Evolutionary conservation across 805 yeast species (phyloP).

Genomic region (Candida arabinofermentans): DNA sequence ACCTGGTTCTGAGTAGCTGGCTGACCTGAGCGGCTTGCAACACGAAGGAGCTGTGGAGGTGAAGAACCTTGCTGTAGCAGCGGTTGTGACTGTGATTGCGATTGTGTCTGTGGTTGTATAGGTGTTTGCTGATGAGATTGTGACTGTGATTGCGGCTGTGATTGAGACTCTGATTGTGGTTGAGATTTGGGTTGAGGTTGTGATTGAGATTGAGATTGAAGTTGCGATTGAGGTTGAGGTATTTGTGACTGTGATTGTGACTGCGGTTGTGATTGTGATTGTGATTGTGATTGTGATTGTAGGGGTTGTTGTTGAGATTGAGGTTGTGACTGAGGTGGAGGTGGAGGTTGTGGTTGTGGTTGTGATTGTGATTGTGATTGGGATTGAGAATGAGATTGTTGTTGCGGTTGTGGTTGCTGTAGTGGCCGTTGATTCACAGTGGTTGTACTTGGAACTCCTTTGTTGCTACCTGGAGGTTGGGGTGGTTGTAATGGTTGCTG

Average conservation of each 20-base stretch:
- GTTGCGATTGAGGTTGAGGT: slow-evolving; percentile 9
- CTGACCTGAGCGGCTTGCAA: neutral
- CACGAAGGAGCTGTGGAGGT: slow-evolving; percentile 3
- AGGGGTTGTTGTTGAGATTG: neutral
- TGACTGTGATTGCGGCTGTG: slow-evolving; percentile 4
- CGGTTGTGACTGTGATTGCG: slow-evolving; percentile 17
- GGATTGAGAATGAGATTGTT: slow-evolving; percentile 7
- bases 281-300: neutral
- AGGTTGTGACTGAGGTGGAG: slow-evolving; percentile 4
- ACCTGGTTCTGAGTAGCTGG: slow-evolving; percentile 1
- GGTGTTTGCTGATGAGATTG: too few relatives aligned
- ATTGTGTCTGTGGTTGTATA: neutral
- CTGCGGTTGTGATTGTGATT: neutral
- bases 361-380: slow-evolving; percentile 12
- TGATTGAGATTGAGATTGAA: slow-evolving; percentile 7
- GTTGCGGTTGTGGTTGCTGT: slow-evolving; percentile 8
- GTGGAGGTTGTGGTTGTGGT: slow-evolving; percentile 16
- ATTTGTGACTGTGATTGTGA: slow-evolving; percentile 17
- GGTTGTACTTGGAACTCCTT: neutral
- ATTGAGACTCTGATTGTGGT: slow-evolving; percentile 16
- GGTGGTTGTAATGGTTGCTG: slow-evolving; percentile 3
- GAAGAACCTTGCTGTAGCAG: slow-evolving; percentile 8
- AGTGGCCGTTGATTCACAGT: slow-evolving; percentile 8
- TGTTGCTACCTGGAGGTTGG: slow-evolving; percentile 1
- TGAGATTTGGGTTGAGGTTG: slow-evolving; percentile 12